Conservation (phyloP, 257 asterid species). For the Solanum dulcamara region DNA sequence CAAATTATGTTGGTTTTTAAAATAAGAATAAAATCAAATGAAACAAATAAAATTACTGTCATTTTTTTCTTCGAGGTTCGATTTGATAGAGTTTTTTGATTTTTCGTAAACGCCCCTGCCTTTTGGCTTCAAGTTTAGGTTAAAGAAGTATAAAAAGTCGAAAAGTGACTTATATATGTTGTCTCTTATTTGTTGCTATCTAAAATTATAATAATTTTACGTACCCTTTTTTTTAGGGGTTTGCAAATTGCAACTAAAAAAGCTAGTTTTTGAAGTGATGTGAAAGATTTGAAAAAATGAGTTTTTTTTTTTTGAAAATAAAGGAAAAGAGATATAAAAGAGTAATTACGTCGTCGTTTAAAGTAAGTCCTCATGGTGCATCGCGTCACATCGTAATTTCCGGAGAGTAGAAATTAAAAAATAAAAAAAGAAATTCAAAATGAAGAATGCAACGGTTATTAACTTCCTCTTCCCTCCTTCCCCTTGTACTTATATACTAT, state of each 20-base stretch:
- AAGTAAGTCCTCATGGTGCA: neutral
- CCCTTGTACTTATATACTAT: neutral
- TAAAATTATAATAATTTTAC: neutral
- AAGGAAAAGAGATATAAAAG: neutral
- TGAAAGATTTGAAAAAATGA: neutral
- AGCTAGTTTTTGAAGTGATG: neutral
- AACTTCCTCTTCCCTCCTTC: constrained; percentile 31
- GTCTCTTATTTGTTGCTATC: neutral
- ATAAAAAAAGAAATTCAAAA: neutral
- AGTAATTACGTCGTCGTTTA: neutral
- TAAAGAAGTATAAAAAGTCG: neutral
- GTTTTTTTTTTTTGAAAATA: neutral
- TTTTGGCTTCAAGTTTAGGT: too few relatives aligned
- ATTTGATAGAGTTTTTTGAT: too few relatives aligned
- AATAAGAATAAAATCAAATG: neutral
- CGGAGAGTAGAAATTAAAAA: too few relatives aligned
- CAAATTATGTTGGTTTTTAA: too few relatives aligned
- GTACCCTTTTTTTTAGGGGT: neutral
- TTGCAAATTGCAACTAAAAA: neutral
- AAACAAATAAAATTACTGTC: too few relatives aligned
- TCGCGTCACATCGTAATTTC: neutral
- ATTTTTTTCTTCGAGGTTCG: too few relatives aligned
- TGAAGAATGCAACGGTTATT: constrained; percentile 17
- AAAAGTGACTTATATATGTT: neutral
- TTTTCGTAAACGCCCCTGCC: too few relatives aligned